Evolutionary conservation across 176 grass and related monocot species (phyloP), one percentile per base, ranked within the genome.

Genomic region (sorghum (Sorghum bicolor)): DNA sequence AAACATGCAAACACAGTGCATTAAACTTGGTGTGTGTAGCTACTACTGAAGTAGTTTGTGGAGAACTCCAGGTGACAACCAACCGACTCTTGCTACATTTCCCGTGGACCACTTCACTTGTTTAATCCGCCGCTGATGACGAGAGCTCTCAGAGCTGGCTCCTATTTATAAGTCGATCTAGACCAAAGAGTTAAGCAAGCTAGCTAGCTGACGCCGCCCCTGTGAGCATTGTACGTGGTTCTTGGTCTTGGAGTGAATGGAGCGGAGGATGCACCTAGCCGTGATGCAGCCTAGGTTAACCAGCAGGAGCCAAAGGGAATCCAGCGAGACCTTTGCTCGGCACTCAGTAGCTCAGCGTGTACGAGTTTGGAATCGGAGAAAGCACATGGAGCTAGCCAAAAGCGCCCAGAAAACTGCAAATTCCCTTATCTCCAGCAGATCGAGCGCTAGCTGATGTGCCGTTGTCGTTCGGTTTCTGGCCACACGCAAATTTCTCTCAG

Each of bases 81-180:
- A 89, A 92, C 80, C 66, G n/a, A 52, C 72, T n/a, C 66, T 20
- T 57, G 20, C 4, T 66, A 19, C 71, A 31, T 74, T 77, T 60
- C 34, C 3, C 17, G 34, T 87, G 78, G 63, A 81, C 53, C 45
- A 85, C 75, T 64, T 79, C 84, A 80, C 79, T 94, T 82, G 65
- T 77, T 66, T 85, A 80, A 72, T 83, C 77, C 33, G 36, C 75
- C 40, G 10, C 6, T 86, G 88, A 17, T 84, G 86, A 62, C 68
- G 70, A 87, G 83, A 89, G 71, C 57, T n/a, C n/a, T 83, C 64
- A 78, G 70, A 90, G 55, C 3, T 4, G 24, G 11, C 55, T 36
- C 76, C 89, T 87, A 92, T 92, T 90, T 95, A 92, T 95, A 92
- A 70, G 87, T 74, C n/a, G n/a, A n/a, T n/a, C 22, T 47, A 67